Percentiles rank a stretch among this genome's conserved stretches.
These are phyloP conservation scores for Pisolithus microcarpus DNA, from an alignment of 768 basidiomycete species.

Conservation along the genomic window DNA sequence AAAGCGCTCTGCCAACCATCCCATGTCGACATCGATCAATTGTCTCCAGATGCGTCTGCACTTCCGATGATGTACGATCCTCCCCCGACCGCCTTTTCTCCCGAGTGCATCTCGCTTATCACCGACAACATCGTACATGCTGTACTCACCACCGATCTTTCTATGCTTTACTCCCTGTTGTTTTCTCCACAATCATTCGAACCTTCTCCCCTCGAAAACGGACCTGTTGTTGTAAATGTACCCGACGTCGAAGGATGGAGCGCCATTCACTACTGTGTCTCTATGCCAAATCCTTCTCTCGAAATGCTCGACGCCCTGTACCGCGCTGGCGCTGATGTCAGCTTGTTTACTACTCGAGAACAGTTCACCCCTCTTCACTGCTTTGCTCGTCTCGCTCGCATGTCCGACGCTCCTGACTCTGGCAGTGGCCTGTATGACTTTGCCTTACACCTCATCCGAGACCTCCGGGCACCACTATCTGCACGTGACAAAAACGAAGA, in stretches of 20 bases:
- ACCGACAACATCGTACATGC: conserved; percentile 51
- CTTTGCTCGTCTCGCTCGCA: conserved; percentile 39
- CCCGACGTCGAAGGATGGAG: conserved; percentile 68
- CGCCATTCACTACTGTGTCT: conserved; percentile 63
- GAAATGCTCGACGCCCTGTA: conserved; percentile 65
- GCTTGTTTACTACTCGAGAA: conserved; percentile 58
- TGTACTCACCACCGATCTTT: conserved; percentile 42
- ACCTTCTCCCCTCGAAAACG: conserved; percentile 31
- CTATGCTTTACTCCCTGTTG: conserved; percentile 47
- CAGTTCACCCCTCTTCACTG: conserved; percentile 66
- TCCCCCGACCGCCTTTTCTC: conserved; percentile 29
- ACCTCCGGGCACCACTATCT: conserved; percentile 62
- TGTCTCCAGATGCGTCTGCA: conserved; percentile 22
- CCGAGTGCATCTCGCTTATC: conserved; percentile 34
- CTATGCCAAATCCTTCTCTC: conserved; percentile 46
- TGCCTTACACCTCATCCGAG: conserved; percentile 58
- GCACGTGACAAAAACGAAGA: conserved; percentile 62
- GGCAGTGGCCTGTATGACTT: conserved; percentile 46
- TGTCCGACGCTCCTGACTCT: conserved; percentile 29
- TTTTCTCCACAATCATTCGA: conserved; percentile 42
- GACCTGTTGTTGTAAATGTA: conserved; percentile 56
- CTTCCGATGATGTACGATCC: conserved; percentile 23
- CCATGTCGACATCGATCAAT: conserved; percentile 11
- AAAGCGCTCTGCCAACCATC: conserved; percentile 20
- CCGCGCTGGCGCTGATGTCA: conserved; percentile 67